Base-by-base conservation (phyloP, 805 yeast genomes). In the Hermanozyma aechmeae region DNA sequence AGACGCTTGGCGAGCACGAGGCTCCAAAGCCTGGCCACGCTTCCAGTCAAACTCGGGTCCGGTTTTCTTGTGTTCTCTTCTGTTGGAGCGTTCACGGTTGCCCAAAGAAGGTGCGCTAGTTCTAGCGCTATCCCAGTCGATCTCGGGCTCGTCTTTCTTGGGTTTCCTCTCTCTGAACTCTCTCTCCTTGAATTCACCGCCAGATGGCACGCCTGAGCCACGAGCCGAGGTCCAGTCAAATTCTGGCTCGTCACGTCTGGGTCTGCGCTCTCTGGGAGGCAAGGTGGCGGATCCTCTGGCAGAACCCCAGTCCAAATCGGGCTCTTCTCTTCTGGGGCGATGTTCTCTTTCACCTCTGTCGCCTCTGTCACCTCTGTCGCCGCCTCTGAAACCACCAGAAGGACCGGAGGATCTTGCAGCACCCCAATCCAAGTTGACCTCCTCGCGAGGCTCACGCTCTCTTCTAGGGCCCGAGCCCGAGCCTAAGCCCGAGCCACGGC, bases 271-370 rank as follows among this genome's bases (percentile, higher is more conserved):
- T 45, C 62, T 53, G 25, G 62, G 50, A 28, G 61, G 60, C 32
- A 51, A 48, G 8, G 47, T 43, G 28, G 42, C 61, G 18, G 60
- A 58, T 22, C 38, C 35, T 48, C 74, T 59, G 26, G 66, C 73
- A 7, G 62, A 37, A 30, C 66, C 59, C 76, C 84, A 76, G 53
- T 79, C 84, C 30, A 75, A 55, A 18, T 73, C 72, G 26, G 73
- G 72, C 44, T 67, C 76, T 42, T 65, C 72, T 37, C 61, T 61
- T 53, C 64, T 59, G 13, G 43, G 39, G 39, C 54, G 44, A 6
- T 34, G 9, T 15, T 7, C 25, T 31, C 39, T 30, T 13, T 30
- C 39, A 40, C 53, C 59, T 39, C 38, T 30, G 35, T 51, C 41
- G 51, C 13, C 28, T 46, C 21, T 18, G 21, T 18, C 21, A n/a